Base-by-base conservation (phyloP, 176 grass and related monocot species). In the Neostapfia colusana region DNA sequence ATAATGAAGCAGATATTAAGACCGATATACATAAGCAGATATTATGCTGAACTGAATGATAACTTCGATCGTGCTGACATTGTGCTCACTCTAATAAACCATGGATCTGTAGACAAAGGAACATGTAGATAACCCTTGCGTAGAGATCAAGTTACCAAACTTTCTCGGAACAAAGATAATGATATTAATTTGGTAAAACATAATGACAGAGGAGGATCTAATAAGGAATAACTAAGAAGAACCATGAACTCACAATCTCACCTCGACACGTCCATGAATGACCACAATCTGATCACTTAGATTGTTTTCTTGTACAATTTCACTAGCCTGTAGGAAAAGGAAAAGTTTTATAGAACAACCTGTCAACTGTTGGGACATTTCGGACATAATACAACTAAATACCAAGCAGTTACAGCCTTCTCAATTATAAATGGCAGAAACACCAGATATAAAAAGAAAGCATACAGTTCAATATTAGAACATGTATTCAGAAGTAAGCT, bases 251-350 rank as follows among this genome's bases (percentile, higher is more conserved):
- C 49, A 83, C 15, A 69, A 85, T 68, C 27, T 93, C 77, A 90
- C 93, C 90, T 97, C 93, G 48, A 97, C 90, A 77, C 93, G 90
- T 79, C 82, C 86, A 86, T 97, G 93, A 13, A 97, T 48, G 34
- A 97, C 81, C 2, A 88, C 74, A 59, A 97, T 55, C 74, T 75
- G 90, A 80, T 97, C 93, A 81, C 81, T 75, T 72, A 97, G 70
- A 78, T 82, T 82, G 72, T 97, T 97, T 3, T 87, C 93, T 76
- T 88, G 90, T 14, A 97, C 83, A 77, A 97, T 86, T 79, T 90
- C 85, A 86, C 77, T 41, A 62, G 93, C 90, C 93, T 97, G 73
- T 12, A n/a, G 38, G 44, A 86, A 78, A 72, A 73, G 40, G 20
- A 80, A 79, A 9, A 86, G 7, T 31, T 57, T 5, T 21, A 11